Evolutionary conservation across 2,329 filamentous ascomycete species (phyloP), one percentile per base, ranked within the genome.

Genomic region (Aplosporella prunicola): DNA sequence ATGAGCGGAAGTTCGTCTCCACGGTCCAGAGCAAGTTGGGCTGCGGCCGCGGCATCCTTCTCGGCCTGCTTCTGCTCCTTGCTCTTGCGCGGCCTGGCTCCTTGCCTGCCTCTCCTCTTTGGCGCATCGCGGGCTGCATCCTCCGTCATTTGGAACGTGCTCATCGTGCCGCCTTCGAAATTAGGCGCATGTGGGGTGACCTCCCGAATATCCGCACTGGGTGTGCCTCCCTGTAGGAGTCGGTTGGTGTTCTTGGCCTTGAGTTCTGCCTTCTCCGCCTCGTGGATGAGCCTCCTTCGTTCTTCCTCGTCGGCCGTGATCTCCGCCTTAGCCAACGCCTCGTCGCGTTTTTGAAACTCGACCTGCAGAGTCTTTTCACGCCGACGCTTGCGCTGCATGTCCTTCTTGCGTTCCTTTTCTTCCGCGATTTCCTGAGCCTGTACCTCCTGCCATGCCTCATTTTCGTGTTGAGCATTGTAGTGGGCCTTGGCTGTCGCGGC

Each of bases 331-430:
- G 81, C 78, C 29, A 93, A 69, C 4, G 86, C 84, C 47, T 81
- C 76, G 3, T 82, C 76, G 45, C 91, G 83, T 64, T 93, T 91
- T 56, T 87, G 80, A 56, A 71, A 69, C 51, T 95, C 89, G 50
- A 93, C 82, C 5, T 87, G 89, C 42, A 93, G 82, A 4, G 87
- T 87, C 70, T 95, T 95, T 58, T 96, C 89, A 13, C 91, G 82
- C 28, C 91, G 80, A 43, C 91, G 78, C 67, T 96, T 98, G 45
- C 91, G 82, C 59, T 98, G 91, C 86, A 98, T 96, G 55, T 98
- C 91, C 67, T 98, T 98, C 69, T 98, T 98, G 47, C 91, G 85
- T 63, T 98, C 91, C 65, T 98, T 98, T 61, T 98, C 91, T 43
- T 89, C 87, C 43, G 82, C 82, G 6, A 95, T 71, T 58, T 95